These are phyloP conservation scores for Colletotrichum godetiae DNA, from an alignment of 2,329 filamentous ascomycete genomes.

Conservation along the genomic window DNA sequence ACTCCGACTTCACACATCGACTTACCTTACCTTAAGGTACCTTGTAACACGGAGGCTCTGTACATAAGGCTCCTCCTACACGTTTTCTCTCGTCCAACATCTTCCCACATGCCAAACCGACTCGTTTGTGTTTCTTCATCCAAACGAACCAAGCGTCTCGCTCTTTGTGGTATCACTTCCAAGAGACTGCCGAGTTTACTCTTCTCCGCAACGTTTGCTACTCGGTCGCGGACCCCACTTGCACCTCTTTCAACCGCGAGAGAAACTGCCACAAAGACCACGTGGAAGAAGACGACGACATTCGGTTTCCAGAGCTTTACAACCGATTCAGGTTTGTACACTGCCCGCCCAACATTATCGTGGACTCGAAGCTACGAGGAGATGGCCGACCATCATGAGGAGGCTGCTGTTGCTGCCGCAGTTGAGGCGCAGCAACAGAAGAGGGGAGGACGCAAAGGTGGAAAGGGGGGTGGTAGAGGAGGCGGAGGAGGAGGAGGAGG, in stretches of 20 bases:
- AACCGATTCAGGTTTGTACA: not conserved
- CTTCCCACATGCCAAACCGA: not conserved
- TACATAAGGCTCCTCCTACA: not conserved
- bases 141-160: not conserved
- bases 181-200: not conserved
- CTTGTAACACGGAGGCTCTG: not conserved
- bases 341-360: not conserved
- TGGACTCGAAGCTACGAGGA: not conserved
- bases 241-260: not conserved
- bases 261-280: not conserved
- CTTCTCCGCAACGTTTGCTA: not conserved
- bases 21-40: not conserved
- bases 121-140: not conserved
- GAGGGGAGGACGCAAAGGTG: conserved; percentile 39
- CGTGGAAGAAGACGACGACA: not conserved
- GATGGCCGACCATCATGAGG: conserved; percentile 25
- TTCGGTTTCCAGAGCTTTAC: not conserved
- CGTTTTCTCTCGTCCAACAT: not conserved
- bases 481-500: conserved; percentile 46
- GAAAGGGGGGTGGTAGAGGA: conserved; percentile 41
- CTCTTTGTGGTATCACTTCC: too few species aligned
- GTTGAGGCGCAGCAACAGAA: conserved; percentile 22
- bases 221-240: not conserved
- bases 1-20: not conserved
- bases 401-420: conserved; percentile 27